Conservation (phyloP, 192 early-diverging fungal species). For the Coemansia sp. region DNA sequence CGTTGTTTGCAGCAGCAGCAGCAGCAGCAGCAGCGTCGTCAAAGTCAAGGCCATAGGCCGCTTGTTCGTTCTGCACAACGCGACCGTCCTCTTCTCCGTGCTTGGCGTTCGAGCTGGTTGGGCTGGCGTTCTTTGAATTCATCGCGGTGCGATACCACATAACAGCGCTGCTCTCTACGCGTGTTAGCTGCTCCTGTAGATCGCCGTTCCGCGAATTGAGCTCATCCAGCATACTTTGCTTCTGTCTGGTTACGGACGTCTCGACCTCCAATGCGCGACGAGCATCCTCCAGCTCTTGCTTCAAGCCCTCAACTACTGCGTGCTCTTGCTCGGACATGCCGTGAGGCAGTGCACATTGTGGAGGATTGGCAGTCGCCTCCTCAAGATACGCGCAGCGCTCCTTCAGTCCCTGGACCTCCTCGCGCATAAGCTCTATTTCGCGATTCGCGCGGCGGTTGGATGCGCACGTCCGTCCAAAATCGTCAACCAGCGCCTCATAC, state of each 20-base stretch:
- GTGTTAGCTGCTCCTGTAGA: slow-evolving; percentile 29
- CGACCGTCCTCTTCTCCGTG: neutral
- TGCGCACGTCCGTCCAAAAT: slow-evolving; percentile 41
- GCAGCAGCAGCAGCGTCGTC: slow-evolving; percentile 2
- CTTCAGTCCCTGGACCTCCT: slow-evolving; percentile 16
- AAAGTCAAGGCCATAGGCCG: slow-evolving; percentile 1
- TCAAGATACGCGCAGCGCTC: slow-evolving; percentile 13
- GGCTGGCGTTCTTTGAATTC: neutral
- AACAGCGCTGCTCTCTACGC: slow-evolving; percentile 21
- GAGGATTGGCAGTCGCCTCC: slow-evolving; percentile 16
- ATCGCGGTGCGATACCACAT: slow-evolving; percentile 17
- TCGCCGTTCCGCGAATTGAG: slow-evolving; percentile 23
- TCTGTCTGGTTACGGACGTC: slow-evolving; percentile 13
- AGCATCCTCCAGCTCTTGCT: slow-evolving; percentile 10
- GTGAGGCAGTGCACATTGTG: slow-evolving; percentile 18
- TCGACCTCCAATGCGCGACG: slow-evolving; percentile 10
- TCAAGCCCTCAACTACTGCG: slow-evolving; percentile 6
- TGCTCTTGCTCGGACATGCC: slow-evolving; percentile 22
- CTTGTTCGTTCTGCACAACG: slow-evolving; percentile 1
- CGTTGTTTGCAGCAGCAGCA: too few species aligned
- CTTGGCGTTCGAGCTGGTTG: neutral
- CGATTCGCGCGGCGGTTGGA: slow-evolving; percentile 46
- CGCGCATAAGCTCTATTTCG: slow-evolving; percentile 25
- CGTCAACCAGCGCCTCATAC: slow-evolving; percentile 22
- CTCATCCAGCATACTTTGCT: slow-evolving; percentile 19